Conservation (phyloP, 2,329 filamentous ascomycete species). For the Colletotrichum camelliae region DNA sequence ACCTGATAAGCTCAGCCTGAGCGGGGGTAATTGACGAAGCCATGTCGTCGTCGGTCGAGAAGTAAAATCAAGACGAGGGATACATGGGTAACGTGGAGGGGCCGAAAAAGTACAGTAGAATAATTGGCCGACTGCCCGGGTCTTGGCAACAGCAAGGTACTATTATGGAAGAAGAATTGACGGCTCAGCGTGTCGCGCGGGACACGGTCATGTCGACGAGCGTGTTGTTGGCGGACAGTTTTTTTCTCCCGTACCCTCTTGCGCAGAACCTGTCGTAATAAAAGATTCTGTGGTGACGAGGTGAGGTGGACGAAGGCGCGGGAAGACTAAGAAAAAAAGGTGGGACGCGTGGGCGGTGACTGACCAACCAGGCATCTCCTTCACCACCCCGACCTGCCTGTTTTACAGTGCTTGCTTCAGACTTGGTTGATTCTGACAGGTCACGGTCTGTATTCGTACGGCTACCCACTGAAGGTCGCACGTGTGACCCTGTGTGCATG, state of each 20-base stretch:
- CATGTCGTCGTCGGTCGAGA: slow-evolving; percentile 23
- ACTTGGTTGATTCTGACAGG: not conserved
- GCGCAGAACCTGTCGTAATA: slow-evolving; percentile 7
- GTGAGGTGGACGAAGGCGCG: slow-evolving; percentile 16
- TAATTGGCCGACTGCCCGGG: not conserved
- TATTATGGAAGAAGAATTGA: not conserved
- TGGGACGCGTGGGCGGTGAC: slow-evolving; percentile 13
- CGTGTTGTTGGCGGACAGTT: not conserved
- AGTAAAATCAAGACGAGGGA: slow-evolving; percentile 15
- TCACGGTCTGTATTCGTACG: not conserved
- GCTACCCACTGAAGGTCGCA: not conserved
- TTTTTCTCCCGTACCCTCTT: not conserved
- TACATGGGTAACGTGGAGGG: slow-evolving; percentile 19
- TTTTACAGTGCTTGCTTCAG: slow-evolving; percentile 15
- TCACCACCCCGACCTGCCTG: not conserved
- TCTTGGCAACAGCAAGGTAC: not conserved
- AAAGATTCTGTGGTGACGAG: slow-evolving; percentile 21
- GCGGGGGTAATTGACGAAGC: slow-evolving; percentile 46
- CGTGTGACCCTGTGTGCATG: not conserved
- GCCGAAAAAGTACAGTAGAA: slow-evolving; percentile 8
- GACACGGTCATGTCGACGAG: slow-evolving; percentile 12
- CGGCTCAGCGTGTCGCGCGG: slow-evolving; percentile 5
- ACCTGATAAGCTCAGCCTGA: slow-evolving; percentile 66
- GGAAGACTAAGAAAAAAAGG: slow-evolving; percentile 21
- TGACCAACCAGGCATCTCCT: slow-evolving; percentile 8